Evolutionary conservation across 495 filamentous ascomycete species (phyloP), one percentile per base, ranked within the genome.

Genomic region (Tuber indicum): DNA sequence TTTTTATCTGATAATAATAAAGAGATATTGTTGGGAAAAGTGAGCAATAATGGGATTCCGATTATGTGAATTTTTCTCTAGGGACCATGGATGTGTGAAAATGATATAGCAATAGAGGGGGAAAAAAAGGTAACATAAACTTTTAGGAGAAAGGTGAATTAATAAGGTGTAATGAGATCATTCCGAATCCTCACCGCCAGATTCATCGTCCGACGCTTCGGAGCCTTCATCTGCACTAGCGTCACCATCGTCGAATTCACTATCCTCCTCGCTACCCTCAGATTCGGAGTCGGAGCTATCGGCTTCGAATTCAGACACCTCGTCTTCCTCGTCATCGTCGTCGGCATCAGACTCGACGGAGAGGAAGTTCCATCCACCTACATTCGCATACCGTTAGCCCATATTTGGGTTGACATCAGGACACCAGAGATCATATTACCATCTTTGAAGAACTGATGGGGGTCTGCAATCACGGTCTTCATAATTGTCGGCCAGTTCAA

Each of bases 401-500:
- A 72, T 6, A 10, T 9, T 9, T 32, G 8, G 44, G n/a, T 17
- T 17, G 4, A 72, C 43, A 39, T 14, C n/a, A 12, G 36, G 21
- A 45, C 7, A 16, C 36, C 62, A 23, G 39, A 72, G 49, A 45
- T 21, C 69, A 66, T 62, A 26, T 47, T 75, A 80, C 96, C 96
- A 82, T 98, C 94, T 44, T 87, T 88, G 84, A 97, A 99, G 89
- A 99, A 99, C 75, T 91, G 89, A 81, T 98, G 94, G 12, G 96
- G 93, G 84, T 99, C 92, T 62, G 92, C 90, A 46, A 91, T 93
- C 26, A 99, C 94, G 0, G 96, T 99, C 87, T 99, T 99, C 94
- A 99, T 99, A 84, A 99, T 99, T 36, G 94, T 97, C 12, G 91
- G 90, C 96, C 96, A 99, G 86, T 98, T 98, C 76, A 99, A 87